Percentiles rank a stretch among this genome's conserved stretches.
Conservation (phyloP, 179 eudicot species). For the Silene coronaria region DNA sequence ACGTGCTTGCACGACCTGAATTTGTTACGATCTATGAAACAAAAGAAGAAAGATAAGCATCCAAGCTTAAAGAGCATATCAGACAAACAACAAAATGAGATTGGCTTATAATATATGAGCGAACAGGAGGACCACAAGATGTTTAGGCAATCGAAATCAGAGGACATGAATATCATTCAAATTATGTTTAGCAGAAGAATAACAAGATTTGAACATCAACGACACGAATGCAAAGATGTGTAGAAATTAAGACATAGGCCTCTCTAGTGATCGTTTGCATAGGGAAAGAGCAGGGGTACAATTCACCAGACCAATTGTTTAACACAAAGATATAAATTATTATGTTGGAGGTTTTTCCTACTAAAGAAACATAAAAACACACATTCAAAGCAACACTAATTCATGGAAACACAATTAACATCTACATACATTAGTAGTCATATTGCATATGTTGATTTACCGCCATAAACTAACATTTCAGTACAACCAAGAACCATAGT, state of each 20-base stretch:
- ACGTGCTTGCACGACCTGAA: constrained; percentile 94
- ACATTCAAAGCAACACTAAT: neutral
- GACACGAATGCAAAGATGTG: neutral
- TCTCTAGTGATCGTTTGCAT: neutral
- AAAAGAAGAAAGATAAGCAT: constrained; percentile 7
- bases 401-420: neutral
- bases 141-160: neutral
- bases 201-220: neutral
- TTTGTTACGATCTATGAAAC: constrained; percentile 72
- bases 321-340: neutral
- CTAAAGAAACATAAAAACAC: neutral
- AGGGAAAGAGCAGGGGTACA: neutral
- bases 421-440: neutral
- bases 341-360: neutral
- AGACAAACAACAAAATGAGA: neutral
- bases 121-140: neutral
- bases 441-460: neutral
- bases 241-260: neutral
- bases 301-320: neutral
- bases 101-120: neutral
- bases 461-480: neutral
- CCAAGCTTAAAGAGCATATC: neutral
- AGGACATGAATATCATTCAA: neutral
- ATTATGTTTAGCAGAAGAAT: neutral
- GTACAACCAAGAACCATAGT: neutral